Conservation (phyloP, 2,329 filamentous ascomycete genomes). For the Venturia asperata region DNA sequence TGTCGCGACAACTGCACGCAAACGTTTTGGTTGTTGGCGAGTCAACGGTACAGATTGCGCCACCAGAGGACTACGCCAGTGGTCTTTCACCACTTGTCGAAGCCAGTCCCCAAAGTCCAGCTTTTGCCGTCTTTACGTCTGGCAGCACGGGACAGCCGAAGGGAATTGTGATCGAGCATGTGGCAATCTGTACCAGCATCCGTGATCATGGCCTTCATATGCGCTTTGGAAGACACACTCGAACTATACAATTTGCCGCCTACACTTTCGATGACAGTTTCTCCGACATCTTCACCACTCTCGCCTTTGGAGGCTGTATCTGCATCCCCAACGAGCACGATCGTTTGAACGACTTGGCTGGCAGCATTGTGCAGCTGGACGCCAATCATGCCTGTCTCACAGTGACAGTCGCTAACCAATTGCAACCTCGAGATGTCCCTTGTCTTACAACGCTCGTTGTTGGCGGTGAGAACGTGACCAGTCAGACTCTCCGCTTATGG, state of each 20-base stretch:
- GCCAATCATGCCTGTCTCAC: slow-evolving; percentile 41
- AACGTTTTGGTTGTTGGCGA: too few relatives aligned
- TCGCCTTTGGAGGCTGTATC: slow-evolving; percentile 42
- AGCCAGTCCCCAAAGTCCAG: slow-evolving; percentile 47
- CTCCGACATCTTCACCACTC: slow-evolving; percentile 41
- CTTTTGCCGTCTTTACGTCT: slow-evolving; percentile 60
- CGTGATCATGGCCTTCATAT: slow-evolving; percentile 74
- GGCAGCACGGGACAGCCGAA: slow-evolving; percentile 86
- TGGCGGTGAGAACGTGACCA: slow-evolving; percentile 31
- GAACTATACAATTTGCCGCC: slow-evolving; percentile 47
- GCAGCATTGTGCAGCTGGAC: slow-evolving; percentile 32
- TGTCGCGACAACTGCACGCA: too few relatives aligned
- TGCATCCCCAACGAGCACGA: slow-evolving; percentile 44
- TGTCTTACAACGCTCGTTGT: slow-evolving; percentile 27
- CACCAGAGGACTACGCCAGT: too few relatives aligned
- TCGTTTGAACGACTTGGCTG: slow-evolving; percentile 40
- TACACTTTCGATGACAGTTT: slow-evolving; percentile 42
- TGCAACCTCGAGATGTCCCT: slow-evolving; percentile 28
- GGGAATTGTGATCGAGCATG: slow-evolving; percentile 75
- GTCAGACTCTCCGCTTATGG: slow-evolving; percentile 32
- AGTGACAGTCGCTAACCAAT: slow-evolving; percentile 33
- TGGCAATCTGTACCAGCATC: slow-evolving; percentile 71
- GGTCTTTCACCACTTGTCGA: slow-evolving; percentile 47
- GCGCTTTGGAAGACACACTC: slow-evolving; percentile 46
- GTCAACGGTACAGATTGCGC: too few relatives aligned